Base-by-base conservation (phyloP, 805 yeast species). In the Candida ulmi region DNA sequence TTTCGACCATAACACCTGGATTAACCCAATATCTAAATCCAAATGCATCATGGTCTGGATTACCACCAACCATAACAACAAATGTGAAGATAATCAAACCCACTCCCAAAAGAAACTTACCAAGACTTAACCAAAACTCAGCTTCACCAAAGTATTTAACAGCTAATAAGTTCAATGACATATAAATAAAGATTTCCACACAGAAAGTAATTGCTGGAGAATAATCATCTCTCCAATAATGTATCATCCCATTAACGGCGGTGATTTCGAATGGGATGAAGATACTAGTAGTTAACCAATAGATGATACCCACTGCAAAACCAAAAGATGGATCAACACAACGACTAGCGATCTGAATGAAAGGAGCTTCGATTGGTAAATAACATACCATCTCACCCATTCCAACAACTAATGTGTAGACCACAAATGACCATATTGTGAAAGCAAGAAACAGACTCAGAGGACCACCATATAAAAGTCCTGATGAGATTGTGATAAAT, bases 51-150 rank as follows among this genome's bases (percentile, higher is more conserved):
- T 72, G 76, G 34, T 65, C 57, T 2, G 93, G 93, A 56, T 84
- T 85, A 19, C 93, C 95, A 25, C 95, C 95, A 21, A 81, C 75
- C 91, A 85, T 86, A 5, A 87, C 78, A 37, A 83, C 58, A 49
- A 86, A 80, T 4, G 90, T 83, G 60, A 81, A 85, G 23, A 80
- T 55, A 34, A 85, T 69, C 39, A 86, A 66, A 7, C 90, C 91
- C 9, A 79, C 54, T 15, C 87, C 86, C 38, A 85, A 66, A 6
- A 83, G 45, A 39, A 86, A 74, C 54, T 86, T 86, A 36, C 82
- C 78, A 12, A 83, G 63, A 3, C 87, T 74, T 15, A 84, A 63
- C 78, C 82, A 78, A 55, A 85, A 86, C 58, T 86, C 95, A 19
- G 79, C 67, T 57, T 86, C 95, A 30, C 95, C 95, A 50, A 80